Conservation (phyloP, 768 basidiomycete genomes). For the Hydnum rufescens region DNA sequence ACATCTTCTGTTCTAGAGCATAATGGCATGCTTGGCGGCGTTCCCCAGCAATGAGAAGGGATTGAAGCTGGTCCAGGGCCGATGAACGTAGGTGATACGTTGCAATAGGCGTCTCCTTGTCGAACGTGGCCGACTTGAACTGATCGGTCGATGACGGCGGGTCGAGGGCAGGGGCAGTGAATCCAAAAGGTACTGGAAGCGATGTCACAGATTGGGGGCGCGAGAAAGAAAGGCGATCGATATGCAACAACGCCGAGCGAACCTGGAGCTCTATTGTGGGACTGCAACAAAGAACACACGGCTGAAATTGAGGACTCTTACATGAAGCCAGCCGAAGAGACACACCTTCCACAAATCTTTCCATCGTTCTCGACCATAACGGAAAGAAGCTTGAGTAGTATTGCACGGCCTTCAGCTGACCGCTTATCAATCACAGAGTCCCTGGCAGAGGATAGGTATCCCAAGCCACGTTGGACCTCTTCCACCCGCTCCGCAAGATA, state of each 20-base stretch:
- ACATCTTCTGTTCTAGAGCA: slow-evolving; percentile 73
- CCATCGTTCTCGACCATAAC: slow-evolving; percentile 83
- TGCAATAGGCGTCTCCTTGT: slow-evolving; percentile 32
- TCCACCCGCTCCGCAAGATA: slow-evolving; percentile 59
- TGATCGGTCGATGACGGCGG: background rate
- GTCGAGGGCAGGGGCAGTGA: slow-evolving; percentile 5
- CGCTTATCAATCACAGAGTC: slow-evolving; percentile 19
- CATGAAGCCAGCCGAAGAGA: slow-evolving; percentile 6
- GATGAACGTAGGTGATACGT: slow-evolving; percentile 40
- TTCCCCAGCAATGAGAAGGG: slow-evolving; percentile 64
- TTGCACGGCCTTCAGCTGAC: slow-evolving; percentile 54
- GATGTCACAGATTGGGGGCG: background rate
- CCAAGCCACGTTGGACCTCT: slow-evolving; percentile 59
- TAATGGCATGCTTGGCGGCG: slow-evolving; percentile 71
- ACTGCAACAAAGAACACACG: slow-evolving; percentile 25
- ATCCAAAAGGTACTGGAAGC: slow-evolving; percentile 4
- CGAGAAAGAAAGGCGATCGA: background rate
- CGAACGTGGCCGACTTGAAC: background rate
- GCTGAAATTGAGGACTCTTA: background rate
- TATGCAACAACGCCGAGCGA: slow-evolving; percentile 35
- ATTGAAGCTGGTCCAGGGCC: slow-evolving; percentile 56
- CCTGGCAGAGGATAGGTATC: slow-evolving; percentile 35
- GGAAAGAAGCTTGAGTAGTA: slow-evolving; percentile 52
- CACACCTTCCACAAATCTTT: slow-evolving; percentile 67
- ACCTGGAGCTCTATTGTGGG: slow-evolving; percentile 54